phyloP scores from a whole-genome alignment of 1,139 yeast species.

The Nematodospora anomalae region DNA sequence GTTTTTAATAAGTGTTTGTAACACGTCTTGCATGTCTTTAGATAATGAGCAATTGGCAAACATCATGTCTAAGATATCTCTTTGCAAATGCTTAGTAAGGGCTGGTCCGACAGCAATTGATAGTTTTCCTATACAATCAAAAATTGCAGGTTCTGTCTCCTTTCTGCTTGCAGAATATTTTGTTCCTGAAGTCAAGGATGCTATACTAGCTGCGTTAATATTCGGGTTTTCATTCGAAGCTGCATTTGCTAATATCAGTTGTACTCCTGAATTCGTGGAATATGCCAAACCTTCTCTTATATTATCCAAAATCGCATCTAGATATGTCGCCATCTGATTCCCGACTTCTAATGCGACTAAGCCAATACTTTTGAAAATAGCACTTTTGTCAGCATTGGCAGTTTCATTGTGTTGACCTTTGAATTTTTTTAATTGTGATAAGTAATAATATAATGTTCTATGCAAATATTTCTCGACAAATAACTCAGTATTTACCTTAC shows the following conservation, averaged over 20 bases:
- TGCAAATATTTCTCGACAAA: slow-evolving; percentile 84
- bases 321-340: slow-evolving; percentile 82
- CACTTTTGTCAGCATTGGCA: slow-evolving; percentile 62
- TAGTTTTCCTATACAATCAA: slow-evolving; percentile 83
- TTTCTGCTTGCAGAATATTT: slow-evolving; percentile 62
- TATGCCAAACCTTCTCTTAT: slow-evolving; percentile 76
- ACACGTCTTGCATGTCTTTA: slow-evolving; percentile 72
- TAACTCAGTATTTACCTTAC: slow-evolving; percentile 71
- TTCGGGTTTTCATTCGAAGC: slow-evolving; percentile 27
- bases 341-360: slow-evolving; percentile 82
- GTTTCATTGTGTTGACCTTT: slow-evolving; percentile 44
- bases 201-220: slow-evolving; percentile 12
- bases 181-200: slow-evolving; percentile 37
- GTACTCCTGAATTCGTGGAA: slow-evolving; percentile 40
- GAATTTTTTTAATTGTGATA: slow-evolving; percentile 74
- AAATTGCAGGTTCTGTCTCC: slow-evolving; percentile 84
- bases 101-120: slow-evolving; percentile 96
- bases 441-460: slow-evolving; percentile 72
- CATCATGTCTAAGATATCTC: slow-evolving; percentile 77
- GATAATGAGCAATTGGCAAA: slow-evolving; percentile 78
- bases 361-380: slow-evolving; percentile 82
- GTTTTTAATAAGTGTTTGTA: slow-evolving; percentile 63
- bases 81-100: slow-evolving; percentile 80
- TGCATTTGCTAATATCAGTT: slow-evolving; percentile 45
- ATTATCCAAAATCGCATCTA: slow-evolving; percentile 82